These are phyloP conservation scores for Fraxinus floribunda DNA, from an alignment of 305 asterid genomes.

Conservation along the genomic window DNA sequence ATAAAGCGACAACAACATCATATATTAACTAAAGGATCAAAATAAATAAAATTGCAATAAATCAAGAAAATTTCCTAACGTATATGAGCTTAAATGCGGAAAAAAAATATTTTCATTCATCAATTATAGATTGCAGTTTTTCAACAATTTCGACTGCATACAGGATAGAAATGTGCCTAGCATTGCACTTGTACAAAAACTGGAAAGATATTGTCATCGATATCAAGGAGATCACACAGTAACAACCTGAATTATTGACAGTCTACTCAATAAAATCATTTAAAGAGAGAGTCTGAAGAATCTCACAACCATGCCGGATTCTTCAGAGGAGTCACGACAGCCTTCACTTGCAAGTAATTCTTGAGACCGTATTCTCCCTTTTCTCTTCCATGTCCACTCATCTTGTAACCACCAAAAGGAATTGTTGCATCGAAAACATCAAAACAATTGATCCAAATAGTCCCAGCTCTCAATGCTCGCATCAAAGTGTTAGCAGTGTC, in stretches of 20 bases:
- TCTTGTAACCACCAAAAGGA: slow-evolving; percentile 93
- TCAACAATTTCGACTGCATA: background rate
- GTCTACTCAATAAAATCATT: background rate
- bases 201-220: slow-evolving; percentile 25
- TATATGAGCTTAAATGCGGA: background rate
- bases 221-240: slow-evolving; percentile 24
- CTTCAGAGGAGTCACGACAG: slow-evolving; percentile 66
- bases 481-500: slow-evolving; percentile 80
- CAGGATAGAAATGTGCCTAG: background rate
- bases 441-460: slow-evolving; percentile 76
- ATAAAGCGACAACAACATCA: background rate
- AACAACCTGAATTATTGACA: slow-evolving; percentile 14
- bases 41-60: background rate
- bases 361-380: slow-evolving; percentile 87
- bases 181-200: background rate
- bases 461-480: slow-evolving; percentile 79
- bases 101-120: background rate
- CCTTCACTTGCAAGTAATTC: slow-evolving; percentile 92
- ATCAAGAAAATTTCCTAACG: background rate
- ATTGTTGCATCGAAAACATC: slow-evolving; percentile 86
- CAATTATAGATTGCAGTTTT: slow-evolving; percentile 3
- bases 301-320: slow-evolving; percentile 91
- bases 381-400: slow-evolving; percentile 94
- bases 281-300: background rate
- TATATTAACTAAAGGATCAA: background rate